Evolutionary conservation across 1,139 yeast genomes (phyloP), one percentile per base, ranked within the genome.

Genomic region (Diutina ranongensis): DNA sequence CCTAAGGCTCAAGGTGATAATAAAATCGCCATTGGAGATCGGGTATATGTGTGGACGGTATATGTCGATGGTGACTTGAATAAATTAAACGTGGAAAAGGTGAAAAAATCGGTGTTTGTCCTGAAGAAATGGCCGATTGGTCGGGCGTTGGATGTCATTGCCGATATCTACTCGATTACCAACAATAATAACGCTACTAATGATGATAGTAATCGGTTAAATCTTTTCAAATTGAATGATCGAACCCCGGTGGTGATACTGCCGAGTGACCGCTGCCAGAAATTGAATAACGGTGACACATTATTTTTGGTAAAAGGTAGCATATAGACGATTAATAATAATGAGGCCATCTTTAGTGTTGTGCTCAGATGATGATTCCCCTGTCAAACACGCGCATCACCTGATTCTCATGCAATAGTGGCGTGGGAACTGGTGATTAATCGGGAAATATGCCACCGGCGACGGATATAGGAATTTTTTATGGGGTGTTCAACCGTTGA

Each of bases 71-170:
- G 61, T 27, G 54, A 54, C 35, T 51, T 63, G 27, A 49, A 49
- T 27, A 51, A 55, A 4, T 57, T 67, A 10, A 59, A 66, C 48
- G 54, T 60, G 5, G 61, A 58, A 5, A 57, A 55, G 19, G 64
- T 61, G 25, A 53, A 61, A 19, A 58, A 53, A 34, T 72, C 80
- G 0, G 57, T 82, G 15, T 83, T 59, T 55, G 71, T 82, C 15
- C 76, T 77, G 35, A 74, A 75, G 51, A 65, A 71, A 31, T 82
- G 92, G 86, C 81, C 86, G 0, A 71, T 85, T 7, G 97, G 97
- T 0, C 69, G 85, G 51, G 81, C 82, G 2, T 62, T 87, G 44
- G 97, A 89, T 58, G 71, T 73, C 36, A 71, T 83, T 12, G 78
- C 89, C 3, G 73, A 70, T 31, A 58, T 64, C 33, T 60, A 83